These are phyloP conservation scores for Rubia balearica DNA, from an alignment of 305 asterid species.

Conservation along the genomic window DNA sequence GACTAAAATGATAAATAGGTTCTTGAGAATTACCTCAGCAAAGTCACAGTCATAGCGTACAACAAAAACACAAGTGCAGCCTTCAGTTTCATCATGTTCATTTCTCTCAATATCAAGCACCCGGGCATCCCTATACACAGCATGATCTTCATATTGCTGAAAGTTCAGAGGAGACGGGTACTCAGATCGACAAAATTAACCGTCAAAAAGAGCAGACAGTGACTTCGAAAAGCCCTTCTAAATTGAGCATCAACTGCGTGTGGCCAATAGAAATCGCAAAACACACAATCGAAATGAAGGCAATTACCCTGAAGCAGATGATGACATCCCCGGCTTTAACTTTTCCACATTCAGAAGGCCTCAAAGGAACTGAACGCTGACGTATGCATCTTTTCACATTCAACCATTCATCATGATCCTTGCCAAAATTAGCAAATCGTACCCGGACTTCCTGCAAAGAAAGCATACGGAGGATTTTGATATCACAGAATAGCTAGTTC, in stretches of 20 bases:
- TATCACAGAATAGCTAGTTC: background rate
- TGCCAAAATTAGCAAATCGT: conserved; percentile 65
- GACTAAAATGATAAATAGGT: background rate
- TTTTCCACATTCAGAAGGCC: conserved; percentile 54
- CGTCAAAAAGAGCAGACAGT: background rate
- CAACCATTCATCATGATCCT: conserved; percentile 85
- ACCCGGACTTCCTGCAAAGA: conserved; percentile 58
- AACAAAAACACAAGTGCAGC: conserved; percentile 55
- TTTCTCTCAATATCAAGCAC: conserved; percentile 43
- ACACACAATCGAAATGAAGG: conserved; percentile 10
- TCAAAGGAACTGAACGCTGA: conserved; percentile 73
- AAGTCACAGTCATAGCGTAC: conserved; percentile 58
- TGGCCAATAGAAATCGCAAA: background rate
- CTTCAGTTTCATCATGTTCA: conserved; percentile 27
- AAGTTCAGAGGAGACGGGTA: background rate
- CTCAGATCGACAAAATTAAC: background rate
- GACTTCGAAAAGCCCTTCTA: background rate
- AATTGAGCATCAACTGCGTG: background rate
- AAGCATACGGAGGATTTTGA: background rate
- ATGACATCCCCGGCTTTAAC: conserved; percentile 59
- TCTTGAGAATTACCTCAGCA: conserved; percentile 36
- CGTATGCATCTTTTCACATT: conserved; percentile 46
- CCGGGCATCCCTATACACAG: conserved; percentile 58
- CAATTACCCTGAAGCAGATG: conserved; percentile 66
- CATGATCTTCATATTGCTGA: conserved; percentile 46